Conservation (phyloP, 1,139 yeast species). For the Waltiozyma sp. region DNA sequence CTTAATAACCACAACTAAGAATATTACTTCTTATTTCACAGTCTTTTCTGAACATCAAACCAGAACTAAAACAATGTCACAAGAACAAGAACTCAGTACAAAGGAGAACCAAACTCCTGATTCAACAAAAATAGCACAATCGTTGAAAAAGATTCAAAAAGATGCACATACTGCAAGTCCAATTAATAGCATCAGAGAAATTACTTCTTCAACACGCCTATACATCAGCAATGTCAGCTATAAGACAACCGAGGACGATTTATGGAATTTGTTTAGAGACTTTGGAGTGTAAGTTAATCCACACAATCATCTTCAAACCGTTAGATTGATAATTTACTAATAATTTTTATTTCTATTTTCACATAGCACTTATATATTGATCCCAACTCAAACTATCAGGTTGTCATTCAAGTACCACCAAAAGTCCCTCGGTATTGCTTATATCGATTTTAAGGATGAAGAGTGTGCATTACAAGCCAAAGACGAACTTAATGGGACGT, state of each 20-base stretch:
- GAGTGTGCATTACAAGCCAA: conserved; percentile 40
- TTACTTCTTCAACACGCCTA: conserved; percentile 21
- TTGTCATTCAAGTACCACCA: conserved; percentile 30
- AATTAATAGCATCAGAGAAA: not conserved
- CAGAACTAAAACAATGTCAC: conserved; percentile 1
- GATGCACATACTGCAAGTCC: no score
- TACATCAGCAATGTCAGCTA: conserved; percentile 44
- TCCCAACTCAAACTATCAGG: conserved; percentile 45
- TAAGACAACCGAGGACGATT: conserved; percentile 41
- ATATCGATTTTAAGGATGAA: conserved; percentile 43
- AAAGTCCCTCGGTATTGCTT: conserved; percentile 52
- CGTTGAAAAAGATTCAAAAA: no score
- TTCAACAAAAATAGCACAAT: not conserved
- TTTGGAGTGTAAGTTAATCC: conserved; percentile 24
- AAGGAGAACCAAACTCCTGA: not conserved
- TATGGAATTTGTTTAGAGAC: conserved; percentile 30
- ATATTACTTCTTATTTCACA: no score
- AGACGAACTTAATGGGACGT: conserved; percentile 29
- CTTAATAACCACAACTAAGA: no score
- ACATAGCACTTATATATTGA: conserved; percentile 32
- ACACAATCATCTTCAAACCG: not conserved
- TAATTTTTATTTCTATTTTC: no score
- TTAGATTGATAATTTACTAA: conserved; percentile 5
- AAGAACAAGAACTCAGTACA: not conserved
- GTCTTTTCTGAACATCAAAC: no score